Base-by-base conservation (phyloP, 2,329 filamentous ascomycete genomes). In the Xylariaceae sp. region DNA sequence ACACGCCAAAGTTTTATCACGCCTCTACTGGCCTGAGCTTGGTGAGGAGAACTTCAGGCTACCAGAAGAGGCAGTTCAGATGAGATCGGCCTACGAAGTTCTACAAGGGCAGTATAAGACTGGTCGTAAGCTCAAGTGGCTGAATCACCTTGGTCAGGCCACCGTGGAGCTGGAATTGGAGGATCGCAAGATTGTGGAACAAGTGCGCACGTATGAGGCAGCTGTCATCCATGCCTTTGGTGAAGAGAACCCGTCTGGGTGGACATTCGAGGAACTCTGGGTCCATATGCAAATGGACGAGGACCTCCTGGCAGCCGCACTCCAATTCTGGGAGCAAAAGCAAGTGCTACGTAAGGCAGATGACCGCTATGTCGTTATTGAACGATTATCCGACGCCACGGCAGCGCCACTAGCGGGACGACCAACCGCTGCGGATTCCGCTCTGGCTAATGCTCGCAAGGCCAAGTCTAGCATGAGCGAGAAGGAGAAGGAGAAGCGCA, bases 1-100 rank as follows among this genome's bases (percentile, higher is more conserved):
- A 90, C 88, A 92, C 67, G 86, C 91, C 35, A 92, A 94, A 71
- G 93, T 97, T 55, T 79, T 97, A 4, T 97, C 92, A 0, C 85
- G 92, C 18, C 86, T 96, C 62, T 99, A 95, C 78, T 99, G 94
- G 94, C 94, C 94, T 0, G 82, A 86, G 8, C 78, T 96, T 18
- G 84, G 89, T 53, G 82, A 86, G 61, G 88, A 90, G 58, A 78
- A 79, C 2, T 92, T 92, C 70, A 72, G 76, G 18, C 77, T 92
- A 2, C 90, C 90, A 0, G 61, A 73, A 0, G 76, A 79, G 1
- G 82, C 91, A 50, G 71, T 73, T 1, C 73, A 80, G 3, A 76
- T 89, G 35, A 90, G 95, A 71, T 76, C 82, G 53, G 80, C 77
- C 52, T 97, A 96, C 72, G 87, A 88, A 58, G 73, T 79, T 4